phyloP scores from a whole-genome alignment of 768 basidiomycete genomes.

The Pholiota conissans region DNA sequence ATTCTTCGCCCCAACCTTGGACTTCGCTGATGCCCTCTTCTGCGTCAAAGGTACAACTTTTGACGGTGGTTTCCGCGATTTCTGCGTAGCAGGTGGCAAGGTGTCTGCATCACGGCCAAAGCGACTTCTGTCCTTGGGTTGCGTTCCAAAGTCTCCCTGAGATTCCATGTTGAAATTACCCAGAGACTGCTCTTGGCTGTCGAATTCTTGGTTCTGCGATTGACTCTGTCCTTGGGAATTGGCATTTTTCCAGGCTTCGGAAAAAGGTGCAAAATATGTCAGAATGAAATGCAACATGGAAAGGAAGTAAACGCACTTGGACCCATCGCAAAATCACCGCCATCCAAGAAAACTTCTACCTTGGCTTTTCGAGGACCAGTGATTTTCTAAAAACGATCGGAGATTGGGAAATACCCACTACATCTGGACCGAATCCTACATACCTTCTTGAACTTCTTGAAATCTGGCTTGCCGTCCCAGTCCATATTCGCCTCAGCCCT shows the following conservation, averaged over 20 bases:
- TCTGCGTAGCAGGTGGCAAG: conserved; percentile 13
- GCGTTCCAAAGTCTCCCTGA: not conserved
- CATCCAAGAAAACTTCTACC: conserved; percentile 52
- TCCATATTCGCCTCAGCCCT: conserved; percentile 25
- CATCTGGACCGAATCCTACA: not conserved
- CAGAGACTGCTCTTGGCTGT: conserved; percentile 12
- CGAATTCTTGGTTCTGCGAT: conserved; percentile 17
- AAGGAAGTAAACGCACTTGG: conserved; percentile 37
- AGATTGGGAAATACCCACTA: not conserved
- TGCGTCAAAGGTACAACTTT: conserved; percentile 23
- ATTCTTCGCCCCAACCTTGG: conserved; percentile 29
- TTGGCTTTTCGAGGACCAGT: conserved; percentile 26
- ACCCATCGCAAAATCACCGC: conserved; percentile 57
- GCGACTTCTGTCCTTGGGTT: not conserved
- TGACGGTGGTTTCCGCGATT: conserved; percentile 28
- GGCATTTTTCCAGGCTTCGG: conserved; percentile 53
- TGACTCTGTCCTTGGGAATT: conserved; percentile 23
- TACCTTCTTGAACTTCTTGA: conserved; percentile 76
- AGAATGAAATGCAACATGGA: not conserved
- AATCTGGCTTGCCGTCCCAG: conserved; percentile 60
- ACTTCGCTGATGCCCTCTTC: conserved; percentile 20
- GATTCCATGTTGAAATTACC: not conserved
- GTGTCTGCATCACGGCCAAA: conserved; percentile 35
- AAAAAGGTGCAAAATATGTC: conserved; percentile 1
- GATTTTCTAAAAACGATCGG: conserved; percentile 24